phyloP scores from a whole-genome alignment of 2,329 filamentous ascomycete genomes.

The Neospermospora avenae region DNA sequence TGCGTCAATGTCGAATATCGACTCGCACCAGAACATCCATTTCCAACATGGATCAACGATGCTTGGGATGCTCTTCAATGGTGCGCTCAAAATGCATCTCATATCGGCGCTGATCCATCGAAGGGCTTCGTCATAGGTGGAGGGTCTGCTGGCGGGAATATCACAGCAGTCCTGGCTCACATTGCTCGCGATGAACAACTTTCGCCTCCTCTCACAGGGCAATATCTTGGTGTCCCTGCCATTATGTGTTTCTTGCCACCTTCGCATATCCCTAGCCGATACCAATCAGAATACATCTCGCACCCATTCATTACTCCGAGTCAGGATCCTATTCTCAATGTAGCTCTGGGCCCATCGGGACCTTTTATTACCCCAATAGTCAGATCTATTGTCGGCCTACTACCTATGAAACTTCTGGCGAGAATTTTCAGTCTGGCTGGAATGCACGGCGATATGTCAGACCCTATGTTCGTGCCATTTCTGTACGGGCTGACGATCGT shows the following conservation, averaged over 20 bases:
- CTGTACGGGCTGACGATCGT: constrained; percentile 9
- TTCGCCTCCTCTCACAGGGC: constrained; percentile 43
- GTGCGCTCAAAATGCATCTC: constrained; percentile 40
- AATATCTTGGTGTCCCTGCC: constrained; percentile 43
- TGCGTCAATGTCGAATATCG: constrained; percentile 42
- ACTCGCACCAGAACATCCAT: constrained; percentile 45
- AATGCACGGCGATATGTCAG: constrained; percentile 14
- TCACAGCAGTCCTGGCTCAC: constrained; percentile 39
- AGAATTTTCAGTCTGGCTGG: constrained; percentile 13
- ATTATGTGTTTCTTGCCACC: not conserved
- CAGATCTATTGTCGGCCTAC: constrained; percentile 5
- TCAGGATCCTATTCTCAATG: constrained; percentile 13
- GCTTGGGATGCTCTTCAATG: constrained; percentile 44
- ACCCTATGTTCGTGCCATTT: constrained; percentile 14
- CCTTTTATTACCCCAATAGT: constrained; percentile 1
- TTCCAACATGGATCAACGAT: constrained; percentile 43
- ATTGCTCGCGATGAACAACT: constrained; percentile 40
- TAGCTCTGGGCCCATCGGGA: constrained; percentile 1
- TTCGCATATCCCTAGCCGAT: constrained; percentile 10
- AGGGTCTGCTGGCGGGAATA: constrained; percentile 44
- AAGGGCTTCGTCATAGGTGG: constrained; percentile 48
- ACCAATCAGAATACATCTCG: constrained; percentile 11
- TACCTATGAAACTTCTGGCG: constrained; percentile 4
- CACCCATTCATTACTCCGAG: constrained; percentile 13
- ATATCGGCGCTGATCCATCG: constrained; percentile 40